Evolutionary conservation across 805 yeast species (phyloP), one percentile per base, ranked within the genome.

Genomic region (Wickerhamomyces silvicola): DNA sequence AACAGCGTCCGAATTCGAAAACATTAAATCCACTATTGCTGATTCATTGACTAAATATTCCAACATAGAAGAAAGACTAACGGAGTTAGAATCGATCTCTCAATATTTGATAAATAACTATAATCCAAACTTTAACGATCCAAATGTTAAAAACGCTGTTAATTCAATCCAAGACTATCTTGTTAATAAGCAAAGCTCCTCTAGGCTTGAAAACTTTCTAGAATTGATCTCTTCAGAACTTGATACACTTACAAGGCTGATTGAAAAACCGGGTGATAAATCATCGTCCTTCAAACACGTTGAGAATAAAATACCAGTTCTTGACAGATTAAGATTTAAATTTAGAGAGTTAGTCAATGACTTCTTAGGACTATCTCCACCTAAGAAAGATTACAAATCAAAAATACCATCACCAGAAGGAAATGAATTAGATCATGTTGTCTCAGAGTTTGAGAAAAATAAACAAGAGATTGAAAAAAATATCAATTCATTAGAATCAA

Each of bases 61-160:
- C 4, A 27, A 35, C 2, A 27, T 48, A 15, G 18, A 36, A 28
- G 35, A 36, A 19, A 33, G 50, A 33, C 42, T 62, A 37, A 24
- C 37, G 14, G 36, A 43, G 4, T 52, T 81, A 36, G 79, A 75
- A 39, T 28, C 35, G 0, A 51, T 73, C 6, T 56, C 81, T 44
- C 44, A 52, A 1, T 62, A 64, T 27, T 56, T 81, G 50, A 52
- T 66, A 6, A 52, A 64, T 6, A 68, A 76, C 36, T 79, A 80
- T 48, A 81, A 82, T 47, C 87, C 84, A 25, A 81, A 82, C 52
- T 80, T 80, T 59, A 82, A 82, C 49, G 88, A 82, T 54, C 64
- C 70, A 8, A 82, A 80, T 1, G 90, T 82, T 7, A 79, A 78
- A 46, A 66, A 59, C 11, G 72, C 83, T 0, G 78, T 79, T 5